phyloP scores from a whole-genome alignment of 176 grass and related monocot genomes.

The Phyllostachys edulis region DNA sequence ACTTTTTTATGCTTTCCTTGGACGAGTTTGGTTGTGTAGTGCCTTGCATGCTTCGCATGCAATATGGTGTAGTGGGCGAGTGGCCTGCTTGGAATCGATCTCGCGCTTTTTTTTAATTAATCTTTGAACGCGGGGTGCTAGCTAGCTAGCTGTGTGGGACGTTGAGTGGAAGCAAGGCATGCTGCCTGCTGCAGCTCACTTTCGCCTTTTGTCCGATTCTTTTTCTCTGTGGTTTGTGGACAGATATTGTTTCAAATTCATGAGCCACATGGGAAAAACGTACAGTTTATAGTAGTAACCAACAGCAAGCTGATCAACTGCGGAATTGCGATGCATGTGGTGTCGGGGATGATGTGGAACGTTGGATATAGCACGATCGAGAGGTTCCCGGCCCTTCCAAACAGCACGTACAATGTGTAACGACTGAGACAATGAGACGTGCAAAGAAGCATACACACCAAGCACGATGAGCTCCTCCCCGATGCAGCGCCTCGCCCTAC shows the following conservation, averaged over 20 bases:
- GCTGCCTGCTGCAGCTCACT: slow-evolving; percentile 36
- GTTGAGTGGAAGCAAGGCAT: slow-evolving; percentile 54
- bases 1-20: background rate
- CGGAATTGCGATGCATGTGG: too few species aligned
- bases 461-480: background rate
- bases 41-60: slow-evolving; percentile 42
- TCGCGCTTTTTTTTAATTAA: slow-evolving; percentile 7
- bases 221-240: background rate
- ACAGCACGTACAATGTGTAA: too few species aligned
- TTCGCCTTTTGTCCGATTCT: slow-evolving; percentile 25
- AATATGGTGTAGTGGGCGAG: slow-evolving; percentile 28
- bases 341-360: too few species aligned
- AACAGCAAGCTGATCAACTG: too few species aligned
- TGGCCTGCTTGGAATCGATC: slow-evolving; percentile 27
- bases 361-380: too few species aligned
- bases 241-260: too few species aligned
- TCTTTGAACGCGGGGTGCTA: slow-evolving; percentile 39
- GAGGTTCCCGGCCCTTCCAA: too few species aligned
- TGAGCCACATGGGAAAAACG: too few species aligned
- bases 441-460: background rate
- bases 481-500: background rate
- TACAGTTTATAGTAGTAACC: too few species aligned
- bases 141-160: slow-evolving; percentile 17
- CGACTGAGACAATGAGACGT: too few species aligned
- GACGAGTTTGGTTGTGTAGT: slow-evolving; percentile 19